Evolutionary conservation across 2,329 filamentous ascomycete species (phyloP).

Genomic region (Neurospora crassa): DNA sequence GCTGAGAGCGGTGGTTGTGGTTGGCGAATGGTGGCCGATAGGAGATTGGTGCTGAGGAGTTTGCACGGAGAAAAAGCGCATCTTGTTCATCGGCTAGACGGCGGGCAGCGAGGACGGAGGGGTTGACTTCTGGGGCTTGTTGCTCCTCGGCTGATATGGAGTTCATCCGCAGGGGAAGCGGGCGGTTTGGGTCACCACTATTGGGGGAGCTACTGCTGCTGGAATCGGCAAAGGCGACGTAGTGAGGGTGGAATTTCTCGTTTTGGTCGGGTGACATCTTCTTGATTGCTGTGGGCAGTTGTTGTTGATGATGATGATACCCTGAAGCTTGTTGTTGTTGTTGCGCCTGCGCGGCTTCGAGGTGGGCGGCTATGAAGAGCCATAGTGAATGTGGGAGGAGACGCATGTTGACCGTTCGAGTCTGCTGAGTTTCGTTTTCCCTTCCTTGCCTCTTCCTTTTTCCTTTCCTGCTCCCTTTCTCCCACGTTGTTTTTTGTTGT

Average conservation of each 20-base stretch:
- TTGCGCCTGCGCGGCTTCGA: slow-evolving; percentile 20
- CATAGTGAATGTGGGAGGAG: slow-evolving; percentile 32
- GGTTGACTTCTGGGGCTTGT: slow-evolving; percentile 9
- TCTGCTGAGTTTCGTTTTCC: neutral
- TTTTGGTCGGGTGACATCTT: slow-evolving; percentile 63
- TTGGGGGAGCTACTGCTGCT: slow-evolving; percentile 6
- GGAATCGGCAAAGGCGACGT: slow-evolving; percentile 40
- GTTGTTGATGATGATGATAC: slow-evolving; percentile 4
- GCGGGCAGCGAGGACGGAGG: slow-evolving; percentile 23
- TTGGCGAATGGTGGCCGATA: slow-evolving; percentile 43
- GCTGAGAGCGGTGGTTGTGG: neutral
- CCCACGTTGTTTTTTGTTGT: neutral
- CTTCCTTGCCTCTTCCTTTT: neutral
- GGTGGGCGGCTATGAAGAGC: slow-evolving; percentile 32
- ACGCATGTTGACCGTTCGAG: slow-evolving; percentile 26
- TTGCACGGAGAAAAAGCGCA: slow-evolving; percentile 20
- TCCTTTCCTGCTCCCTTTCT: neutral
- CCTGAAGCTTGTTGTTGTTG: neutral
- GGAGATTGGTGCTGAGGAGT: slow-evolving; percentile 25
- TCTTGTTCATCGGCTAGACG: slow-evolving; percentile 22
- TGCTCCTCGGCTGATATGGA: slow-evolving; percentile 3
- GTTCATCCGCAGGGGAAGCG: slow-evolving; percentile 1
- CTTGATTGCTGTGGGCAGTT: slow-evolving; percentile 50
- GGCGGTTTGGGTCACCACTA: slow-evolving; percentile 14
- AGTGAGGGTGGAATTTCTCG: slow-evolving; percentile 65